A percentile compares a stretch with the other conserved stretches of the same genome.
Conservation (phyloP, 2,329 filamentous ascomycete species). For the Ampelomyces quisqualis region DNA sequence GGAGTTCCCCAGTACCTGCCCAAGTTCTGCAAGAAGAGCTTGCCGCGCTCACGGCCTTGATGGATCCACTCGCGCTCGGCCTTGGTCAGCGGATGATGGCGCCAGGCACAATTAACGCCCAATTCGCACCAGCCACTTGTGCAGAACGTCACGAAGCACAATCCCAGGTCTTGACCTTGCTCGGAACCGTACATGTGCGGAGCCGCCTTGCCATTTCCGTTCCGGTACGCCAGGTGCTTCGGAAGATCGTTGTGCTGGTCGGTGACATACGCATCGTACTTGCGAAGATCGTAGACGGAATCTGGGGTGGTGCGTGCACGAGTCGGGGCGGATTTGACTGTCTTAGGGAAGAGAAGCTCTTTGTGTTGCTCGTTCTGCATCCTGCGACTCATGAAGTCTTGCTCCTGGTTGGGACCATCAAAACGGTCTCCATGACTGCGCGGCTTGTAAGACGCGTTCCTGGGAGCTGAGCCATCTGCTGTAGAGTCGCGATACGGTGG, state of each 20-base stretch:
- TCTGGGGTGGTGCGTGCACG: neutral
- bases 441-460: too few species aligned
- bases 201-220: slow-evolving; percentile 9
- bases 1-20: slow-evolving; percentile 5
- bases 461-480: too few species aligned
- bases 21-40: slow-evolving; percentile 4
- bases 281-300: slow-evolving; percentile 8
- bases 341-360: neutral
- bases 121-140: slow-evolving; percentile 11
- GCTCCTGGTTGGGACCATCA: too few species aligned
- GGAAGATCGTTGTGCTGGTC: neutral
- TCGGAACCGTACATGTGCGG: slow-evolving; percentile 8
- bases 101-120: slow-evolving; percentile 13
- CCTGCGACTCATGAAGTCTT: neutral
- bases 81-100: slow-evolving; percentile 12
- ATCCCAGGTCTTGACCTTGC: slow-evolving; percentile 7
- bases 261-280: slow-evolving; percentile 4
- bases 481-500: too few species aligned
- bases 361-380: neutral
- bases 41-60: neutral
- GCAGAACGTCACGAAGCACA: slow-evolving; percentile 14
- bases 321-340: neutral
- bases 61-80: slow-evolving; percentile 11
- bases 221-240: neutral
- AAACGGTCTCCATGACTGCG: too few species aligned